Evolutionary conservation across 2,329 filamentous ascomycete genomes (phyloP).

Genomic region (Chaetothyriales sp.): DNA sequence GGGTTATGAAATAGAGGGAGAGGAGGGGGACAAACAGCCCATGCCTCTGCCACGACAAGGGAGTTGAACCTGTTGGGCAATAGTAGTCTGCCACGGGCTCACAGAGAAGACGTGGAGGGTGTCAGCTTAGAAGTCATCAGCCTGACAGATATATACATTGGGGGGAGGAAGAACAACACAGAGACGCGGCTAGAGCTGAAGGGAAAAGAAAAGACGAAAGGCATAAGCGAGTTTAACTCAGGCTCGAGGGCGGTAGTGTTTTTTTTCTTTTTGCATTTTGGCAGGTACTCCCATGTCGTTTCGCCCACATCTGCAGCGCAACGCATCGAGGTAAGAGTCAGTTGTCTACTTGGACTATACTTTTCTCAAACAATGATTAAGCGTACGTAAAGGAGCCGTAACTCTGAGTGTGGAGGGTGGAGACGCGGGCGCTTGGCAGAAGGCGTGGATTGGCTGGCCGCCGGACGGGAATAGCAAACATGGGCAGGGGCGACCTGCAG

Average conservation of each 20-base stretch:
- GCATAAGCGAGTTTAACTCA: neutral
- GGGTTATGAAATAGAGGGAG: neutral
- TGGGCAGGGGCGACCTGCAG: neutral
- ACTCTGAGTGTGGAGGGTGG: neutral
- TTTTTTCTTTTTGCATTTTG: no score
- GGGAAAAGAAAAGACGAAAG: neutral
- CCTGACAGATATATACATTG: neutral
- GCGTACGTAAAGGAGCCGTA: neutral
- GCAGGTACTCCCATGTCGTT: neutral
- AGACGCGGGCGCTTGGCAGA: neutral
- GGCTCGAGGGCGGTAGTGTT: neutral
- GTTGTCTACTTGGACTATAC: neutral
- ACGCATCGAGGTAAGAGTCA: neutral
- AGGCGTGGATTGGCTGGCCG: neutral
- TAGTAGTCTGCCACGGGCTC: neutral
- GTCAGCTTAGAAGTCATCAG: neutral
- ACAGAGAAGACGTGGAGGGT: neutral
- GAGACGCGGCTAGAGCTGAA: neutral
- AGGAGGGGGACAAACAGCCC: neutral
- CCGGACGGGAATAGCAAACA: neutral
- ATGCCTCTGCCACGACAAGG: neutral
- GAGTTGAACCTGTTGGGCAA: neutral
- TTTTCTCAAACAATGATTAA: neutral
- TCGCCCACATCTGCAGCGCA: neutral
- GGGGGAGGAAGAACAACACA: neutral